phyloP scores from a whole-genome alignment of 164 flowering plant species.

The Euptelea pleiosperma region DNA sequence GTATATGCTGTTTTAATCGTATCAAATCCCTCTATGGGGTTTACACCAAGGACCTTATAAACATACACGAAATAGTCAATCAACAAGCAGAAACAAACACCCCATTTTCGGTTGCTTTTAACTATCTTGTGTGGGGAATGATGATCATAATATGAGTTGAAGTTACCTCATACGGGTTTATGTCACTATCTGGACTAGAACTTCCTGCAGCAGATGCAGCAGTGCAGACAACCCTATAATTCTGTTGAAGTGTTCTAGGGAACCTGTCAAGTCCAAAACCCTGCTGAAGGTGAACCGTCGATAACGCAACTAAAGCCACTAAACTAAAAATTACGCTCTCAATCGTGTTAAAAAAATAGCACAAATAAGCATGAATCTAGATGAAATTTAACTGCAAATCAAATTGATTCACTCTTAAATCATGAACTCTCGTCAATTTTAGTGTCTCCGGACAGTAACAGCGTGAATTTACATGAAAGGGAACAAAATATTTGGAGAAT shows the following conservation, averaged over 20 bases:
- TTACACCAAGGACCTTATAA: conserved; percentile 79
- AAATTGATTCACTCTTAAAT: no score
- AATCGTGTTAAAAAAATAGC: no score
- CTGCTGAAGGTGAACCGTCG: neutral
- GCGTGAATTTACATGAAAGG: neutral
- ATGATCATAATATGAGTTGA: neutral
- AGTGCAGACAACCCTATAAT: conserved; percentile 30
- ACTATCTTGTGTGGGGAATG: neutral
- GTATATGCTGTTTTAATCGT: conserved; percentile 61
- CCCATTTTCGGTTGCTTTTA: neutral
- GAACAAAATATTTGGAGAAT: neutral
- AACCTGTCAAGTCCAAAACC: conserved; percentile 34
- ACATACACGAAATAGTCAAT: neutral
- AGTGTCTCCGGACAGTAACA: neutral
- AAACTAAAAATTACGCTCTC: no score
- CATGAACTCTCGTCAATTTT: neutral
- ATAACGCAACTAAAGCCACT: neutral
- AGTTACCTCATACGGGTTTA: conserved; percentile 81
- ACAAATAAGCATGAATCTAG: neutral
- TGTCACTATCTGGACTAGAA: conserved; percentile 49
- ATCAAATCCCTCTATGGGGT: conserved; percentile 81
- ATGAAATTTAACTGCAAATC: no score
- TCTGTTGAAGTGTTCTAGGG: conserved; percentile 18
- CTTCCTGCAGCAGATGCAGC: conserved; percentile 86
- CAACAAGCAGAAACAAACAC: conserved; percentile 5